Percentiles rank a stretch among this genome's conserved stretches.
These are phyloP conservation scores for Chytriomyces sp. DNA, from an alignment of 192 early-diverging fungal species.

Conservation along the genomic window DNA sequence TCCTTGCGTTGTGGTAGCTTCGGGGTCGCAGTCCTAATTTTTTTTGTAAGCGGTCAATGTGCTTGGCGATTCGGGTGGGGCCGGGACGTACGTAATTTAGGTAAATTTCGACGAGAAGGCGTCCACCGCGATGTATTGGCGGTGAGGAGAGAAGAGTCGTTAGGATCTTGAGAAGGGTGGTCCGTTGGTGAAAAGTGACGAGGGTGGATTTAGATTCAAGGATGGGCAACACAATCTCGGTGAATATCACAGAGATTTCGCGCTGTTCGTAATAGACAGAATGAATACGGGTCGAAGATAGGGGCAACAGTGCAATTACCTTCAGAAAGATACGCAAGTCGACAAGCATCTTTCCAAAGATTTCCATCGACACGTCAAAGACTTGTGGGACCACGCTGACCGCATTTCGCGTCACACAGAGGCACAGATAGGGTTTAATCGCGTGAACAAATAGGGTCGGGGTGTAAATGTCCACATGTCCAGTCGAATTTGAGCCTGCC, in stretches of 20 bases:
- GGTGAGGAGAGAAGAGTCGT: conserved; percentile 67
- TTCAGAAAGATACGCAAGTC: conserved; percentile 72
- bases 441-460: conserved; percentile 69
- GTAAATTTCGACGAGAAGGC: conserved; percentile 86
- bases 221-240: conserved; percentile 85
- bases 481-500: neutral
- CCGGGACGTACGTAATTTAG: conserved; percentile 94
- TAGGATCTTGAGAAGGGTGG: conserved; percentile 72
- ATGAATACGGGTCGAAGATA: neutral
- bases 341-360: conserved; percentile 76
- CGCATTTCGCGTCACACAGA: conserved; percentile 80
- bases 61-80: too few relatives aligned
- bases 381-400: conserved; percentile 78
- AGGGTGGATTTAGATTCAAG: conserved; percentile 67
- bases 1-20: conserved; percentile 62
- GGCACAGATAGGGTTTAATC: conserved; percentile 83
- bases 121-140: conserved; percentile 56
- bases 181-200: conserved; percentile 70
- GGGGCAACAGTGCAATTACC: conserved; percentile 34
- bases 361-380: conserved; percentile 79
- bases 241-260: conserved; percentile 86
- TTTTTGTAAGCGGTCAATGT: too few relatives aligned
- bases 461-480: neutral
- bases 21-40: conserved; percentile 87
- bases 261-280: conserved; percentile 45